A percentile compares a stretch with the other conserved stretches of the same genome.
phyloP scores from a whole-genome alignment of 225 moss, liverwort and hornwort genomes.

The Straminergon stramineum region DNA sequence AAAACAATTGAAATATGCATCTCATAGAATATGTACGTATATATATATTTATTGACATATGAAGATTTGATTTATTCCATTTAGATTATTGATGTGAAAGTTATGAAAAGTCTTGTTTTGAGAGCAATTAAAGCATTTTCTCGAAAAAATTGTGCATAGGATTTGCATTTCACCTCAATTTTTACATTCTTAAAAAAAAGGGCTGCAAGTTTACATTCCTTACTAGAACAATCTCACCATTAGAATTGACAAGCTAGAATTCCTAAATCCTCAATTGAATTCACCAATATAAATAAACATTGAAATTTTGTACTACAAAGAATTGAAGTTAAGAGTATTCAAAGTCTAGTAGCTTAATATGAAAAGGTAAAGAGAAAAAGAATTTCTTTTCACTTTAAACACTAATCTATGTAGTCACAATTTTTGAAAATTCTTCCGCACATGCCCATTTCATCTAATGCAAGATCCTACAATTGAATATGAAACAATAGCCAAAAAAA shows the following conservation, averaged over 20 bases:
- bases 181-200: too few relatives aligned
- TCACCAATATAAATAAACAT: neutral
- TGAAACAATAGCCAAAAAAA: neutral
- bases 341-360: neutral
- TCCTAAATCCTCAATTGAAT: neutral
- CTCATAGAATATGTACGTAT: neutral
- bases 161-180: neutral
- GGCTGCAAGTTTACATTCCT: neutral
- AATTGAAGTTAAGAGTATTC: neutral
- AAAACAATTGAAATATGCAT: neutral
- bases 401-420: neutral
- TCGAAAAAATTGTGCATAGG: neutral
- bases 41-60: neutral
- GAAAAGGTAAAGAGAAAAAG: neutral
- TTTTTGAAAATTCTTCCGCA: neutral
- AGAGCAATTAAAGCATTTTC: neutral
- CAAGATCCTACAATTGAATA: neutral
- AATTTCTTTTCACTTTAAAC: fast-evolving
- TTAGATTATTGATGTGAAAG: neutral
- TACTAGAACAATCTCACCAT: neutral
- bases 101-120: neutral
- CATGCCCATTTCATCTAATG: neutral
- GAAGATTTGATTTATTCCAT: neutral
- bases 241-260: neutral
- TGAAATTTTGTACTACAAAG: neutral